These are phyloP conservation scores for Solanum boliviense DNA, from an alignment of 257 asterid species.

Conservation along the genomic window DNA sequence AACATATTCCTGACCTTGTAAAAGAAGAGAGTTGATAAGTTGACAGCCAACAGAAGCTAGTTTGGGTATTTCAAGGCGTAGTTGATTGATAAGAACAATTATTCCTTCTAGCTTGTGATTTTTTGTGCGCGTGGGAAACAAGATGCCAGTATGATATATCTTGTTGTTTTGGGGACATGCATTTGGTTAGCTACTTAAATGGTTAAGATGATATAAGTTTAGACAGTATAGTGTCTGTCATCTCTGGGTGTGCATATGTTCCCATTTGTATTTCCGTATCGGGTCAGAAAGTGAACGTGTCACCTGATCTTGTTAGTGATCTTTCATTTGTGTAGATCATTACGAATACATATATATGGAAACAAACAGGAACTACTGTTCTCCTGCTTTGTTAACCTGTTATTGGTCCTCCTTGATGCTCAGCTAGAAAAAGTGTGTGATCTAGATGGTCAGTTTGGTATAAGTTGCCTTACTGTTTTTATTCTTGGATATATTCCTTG, in stretches of 20 bases:
- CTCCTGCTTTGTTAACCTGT: not conserved
- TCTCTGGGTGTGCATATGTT: not conserved
- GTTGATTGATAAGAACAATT: not conserved
- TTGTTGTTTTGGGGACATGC: not conserved
- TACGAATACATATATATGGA: not conserved
- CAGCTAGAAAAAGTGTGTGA: not conserved
- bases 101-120: not conserved
- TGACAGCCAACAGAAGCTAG: not conserved
- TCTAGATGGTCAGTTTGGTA: not conserved
- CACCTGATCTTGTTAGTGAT: not conserved
- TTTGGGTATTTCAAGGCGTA: not conserved
- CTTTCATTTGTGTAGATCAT: not conserved
- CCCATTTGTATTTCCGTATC: not conserved
- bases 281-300: not conserved
- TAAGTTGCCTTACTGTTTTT: not conserved
- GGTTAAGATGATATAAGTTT: not conserved
- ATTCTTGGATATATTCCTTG: not conserved
- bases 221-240: not conserved
- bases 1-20: not conserved
- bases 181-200: not conserved
- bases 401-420: not conserved
- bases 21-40: not conserved
- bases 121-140: not conserved
- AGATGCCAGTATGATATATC: not conserved
- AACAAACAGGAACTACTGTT: not conserved